phyloP scores from a whole-genome alignment of 208 protist species.

The Strigomonas galati region DNA sequence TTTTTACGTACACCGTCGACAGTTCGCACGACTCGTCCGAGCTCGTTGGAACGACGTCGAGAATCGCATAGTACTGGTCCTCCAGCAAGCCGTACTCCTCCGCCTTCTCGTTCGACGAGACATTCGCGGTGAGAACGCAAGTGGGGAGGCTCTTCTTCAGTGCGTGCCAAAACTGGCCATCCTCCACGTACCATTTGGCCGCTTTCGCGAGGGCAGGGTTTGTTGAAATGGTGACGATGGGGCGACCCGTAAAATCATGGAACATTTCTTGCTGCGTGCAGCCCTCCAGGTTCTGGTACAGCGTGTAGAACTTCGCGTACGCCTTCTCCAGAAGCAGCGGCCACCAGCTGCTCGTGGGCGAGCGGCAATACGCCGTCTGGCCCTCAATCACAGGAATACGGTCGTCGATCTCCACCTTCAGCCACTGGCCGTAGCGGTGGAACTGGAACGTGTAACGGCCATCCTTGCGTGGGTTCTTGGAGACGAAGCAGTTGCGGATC shows the following conservation, averaged over 20 bases:
- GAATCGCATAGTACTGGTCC: slow-evolving; percentile 44
- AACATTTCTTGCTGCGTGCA: slow-evolving; percentile 65
- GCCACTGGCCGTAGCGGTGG: slow-evolving; percentile 58
- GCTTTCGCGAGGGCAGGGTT: slow-evolving; percentile 31
- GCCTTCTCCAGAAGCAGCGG: slow-evolving; percentile 89
- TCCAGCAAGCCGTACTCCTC: slow-evolving; percentile 34
- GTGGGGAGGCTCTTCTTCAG: slow-evolving; percentile 21
- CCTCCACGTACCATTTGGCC: slow-evolving; percentile 38
- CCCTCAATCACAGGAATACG: slow-evolving; percentile 54
- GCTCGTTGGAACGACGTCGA: slow-evolving; percentile 31
- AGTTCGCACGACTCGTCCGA: slow-evolving; percentile 21
- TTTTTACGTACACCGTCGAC: slow-evolving; percentile 30
- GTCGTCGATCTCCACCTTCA: slow-evolving; percentile 60
- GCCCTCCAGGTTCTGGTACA: slow-evolving; percentile 68
- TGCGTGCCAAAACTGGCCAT: slow-evolving; percentile 38
- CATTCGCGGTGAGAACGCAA: slow-evolving; percentile 31
- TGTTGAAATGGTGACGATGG: slow-evolving; percentile 44
- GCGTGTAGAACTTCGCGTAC: slow-evolving; percentile 91
- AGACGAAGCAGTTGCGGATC: slow-evolving; percentile 49
- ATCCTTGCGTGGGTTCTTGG: slow-evolving; percentile 47
- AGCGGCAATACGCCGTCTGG: slow-evolving; percentile 56
- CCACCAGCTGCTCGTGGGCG: slow-evolving; percentile 62
- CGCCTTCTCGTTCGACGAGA: slow-evolving; percentile 14
- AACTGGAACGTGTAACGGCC: slow-evolving; percentile 65
- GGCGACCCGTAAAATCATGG: slow-evolving; percentile 80